Conservation (phyloP, 2,329 filamentous ascomycete genomes). For the Aspergillus uvarum region DNA sequence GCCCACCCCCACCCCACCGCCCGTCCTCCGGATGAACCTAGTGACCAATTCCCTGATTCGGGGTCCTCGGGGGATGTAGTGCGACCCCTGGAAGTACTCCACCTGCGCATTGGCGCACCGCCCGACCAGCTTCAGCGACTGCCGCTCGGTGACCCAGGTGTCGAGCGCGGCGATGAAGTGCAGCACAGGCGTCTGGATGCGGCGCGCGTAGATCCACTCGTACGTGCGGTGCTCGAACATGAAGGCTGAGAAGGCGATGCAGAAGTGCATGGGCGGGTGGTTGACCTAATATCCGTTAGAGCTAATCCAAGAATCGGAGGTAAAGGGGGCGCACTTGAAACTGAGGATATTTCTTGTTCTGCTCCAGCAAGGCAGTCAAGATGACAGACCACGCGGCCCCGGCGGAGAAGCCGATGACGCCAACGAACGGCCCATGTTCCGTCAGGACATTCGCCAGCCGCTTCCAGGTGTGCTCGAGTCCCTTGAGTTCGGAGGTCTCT, state of each 20-base stretch:
- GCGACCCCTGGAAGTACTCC: not conserved
- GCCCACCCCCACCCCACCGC: not conserved
- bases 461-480: not conserved
- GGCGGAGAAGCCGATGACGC: not conserved
- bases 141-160: not conserved
- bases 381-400: not conserved
- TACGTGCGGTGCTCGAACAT: not conserved
- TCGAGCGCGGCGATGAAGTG: not conserved
- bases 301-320: not conserved
- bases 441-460: not conserved
- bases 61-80: not conserved
- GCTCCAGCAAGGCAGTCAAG: not conserved
- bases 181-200: not conserved
- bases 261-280: not conserved
- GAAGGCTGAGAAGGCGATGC: not conserved
- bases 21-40: not conserved
- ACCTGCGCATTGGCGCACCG: not conserved
- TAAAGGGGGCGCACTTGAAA: not conserved
- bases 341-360: not conserved
- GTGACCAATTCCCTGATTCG: not conserved
- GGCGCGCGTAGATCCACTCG: not conserved
- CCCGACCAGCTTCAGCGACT: not conserved
- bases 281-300: not conserved
- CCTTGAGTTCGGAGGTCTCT: not conserved
- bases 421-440: not conserved